Evolutionary conservation across 164 flowering plant species (phyloP), one percentile per base, ranked within the genome.

Genomic region (Dillenia turbinata): DNA sequence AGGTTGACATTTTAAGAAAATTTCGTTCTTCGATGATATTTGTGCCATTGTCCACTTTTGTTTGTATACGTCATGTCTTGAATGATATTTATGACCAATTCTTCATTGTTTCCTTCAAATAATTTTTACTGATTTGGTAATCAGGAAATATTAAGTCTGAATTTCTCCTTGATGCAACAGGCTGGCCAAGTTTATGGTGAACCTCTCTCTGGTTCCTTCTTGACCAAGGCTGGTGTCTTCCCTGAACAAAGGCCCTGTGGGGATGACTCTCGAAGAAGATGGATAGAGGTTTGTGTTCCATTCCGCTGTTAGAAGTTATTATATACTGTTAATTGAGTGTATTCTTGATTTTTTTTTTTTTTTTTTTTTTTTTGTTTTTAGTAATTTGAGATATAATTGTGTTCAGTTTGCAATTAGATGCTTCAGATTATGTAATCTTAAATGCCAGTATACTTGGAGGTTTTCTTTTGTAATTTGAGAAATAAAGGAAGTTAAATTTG

Each of bases 101-200:
- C 40, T 33, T 33, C 40, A 33, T 33, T 4, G 40, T 33, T 9
- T 12, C 24, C 24, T 22, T 13, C 46, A 10, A 17, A 45, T 52
- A 22, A 22, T 2, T 16, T n/a, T 14, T 45, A 46, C 13, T 12
- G 2, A 46, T 15, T 45, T 10, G 46, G 55, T 11, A 57, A 3
- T 49, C 47, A 24, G 33, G 49, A 64, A 56, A 49, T 51, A 33
- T 68, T 68, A 69, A 59, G 46, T 51, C 72, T 17, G 40, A 22
- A 47, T 14, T 55, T 50, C 48, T 70, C 63, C 24, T 62, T 58
- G 19, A 40, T 77, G 67, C 45, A 63, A 67, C 81, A 95, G 99
- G 99, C 97, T 63, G 99, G 99, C 47, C 98, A 95, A 73, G 98
- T 90, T 52, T 95, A 95, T 78, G 98, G 96, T 55, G 91, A 84